Evolutionary conservation across 768 basidiomycete species (phyloP), one percentile per base, ranked within the genome.

Genomic region (Calocybe cyanea): DNA sequence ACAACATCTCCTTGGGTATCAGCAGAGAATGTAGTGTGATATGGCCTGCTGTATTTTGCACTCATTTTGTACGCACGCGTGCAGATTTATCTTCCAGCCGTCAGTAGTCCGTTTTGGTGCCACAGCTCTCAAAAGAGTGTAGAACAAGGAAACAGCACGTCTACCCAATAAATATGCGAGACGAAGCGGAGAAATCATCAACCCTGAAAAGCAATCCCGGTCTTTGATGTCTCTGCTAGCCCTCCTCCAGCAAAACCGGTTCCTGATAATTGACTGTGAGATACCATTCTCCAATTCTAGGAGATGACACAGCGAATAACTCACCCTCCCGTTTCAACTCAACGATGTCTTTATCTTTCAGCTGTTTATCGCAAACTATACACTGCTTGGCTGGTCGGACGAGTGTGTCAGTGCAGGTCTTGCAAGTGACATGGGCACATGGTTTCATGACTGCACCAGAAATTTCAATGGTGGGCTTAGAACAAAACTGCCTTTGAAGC

Each of bases 221-320:
- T 72, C 61, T 79, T 85, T 30, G 79, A 83, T 0, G 87, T 86
- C 66, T 95, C 91, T n/a, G 92, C 91, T 53, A 92, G 65, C 5
- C 94, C 94, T n/a, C 94, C 93, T 43, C 89, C 87, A 7, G 94
- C 92, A 59, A 89, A 97, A 0, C 94, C 93, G 8, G 94, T 97
- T 19, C 91, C 89, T 92, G 5, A 25, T 28, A 19, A 39, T 24
- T n/a, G n/a, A n/a, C 11, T 11, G 11, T 28, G 25, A 28, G n/a
- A 28, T 28, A 28, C 11, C 25, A 11, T 28, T 28, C n/a, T n/a
- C 34, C 7, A 35, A 14, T n/a, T 14, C n/a, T 35, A n/a, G 11
- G 25, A 28, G 25, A 28, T 28, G 6, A 32, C 15, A 32, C 11
- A 15, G 30, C 15, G 17, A 20, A 10, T 21, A 2, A 62, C 75